Conservation (phyloP, 1,139 yeast species). For the Geotrichum bryndzae region DNA sequence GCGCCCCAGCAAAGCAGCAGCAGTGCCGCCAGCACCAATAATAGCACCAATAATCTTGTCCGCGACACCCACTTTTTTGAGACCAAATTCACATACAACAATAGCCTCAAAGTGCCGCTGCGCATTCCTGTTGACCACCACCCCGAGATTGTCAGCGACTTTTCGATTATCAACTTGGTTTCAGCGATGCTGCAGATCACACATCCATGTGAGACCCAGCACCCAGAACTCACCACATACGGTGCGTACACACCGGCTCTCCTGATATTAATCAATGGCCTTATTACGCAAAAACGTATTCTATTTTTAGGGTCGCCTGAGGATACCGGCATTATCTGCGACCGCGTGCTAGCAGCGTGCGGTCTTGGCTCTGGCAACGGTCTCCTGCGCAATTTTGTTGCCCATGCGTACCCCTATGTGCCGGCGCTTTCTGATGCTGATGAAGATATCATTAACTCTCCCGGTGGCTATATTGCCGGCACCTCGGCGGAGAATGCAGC, state of each 20-base stretch:
- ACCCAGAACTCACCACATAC: constrained; percentile 43
- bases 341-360: constrained; percentile 48
- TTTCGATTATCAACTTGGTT: constrained; percentile 27
- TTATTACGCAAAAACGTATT: constrained; percentile 52
- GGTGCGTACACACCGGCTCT: constrained; percentile 57
- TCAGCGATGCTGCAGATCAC: constrained; percentile 24
- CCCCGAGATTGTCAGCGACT: constrained; percentile 35
- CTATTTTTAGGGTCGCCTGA: constrained; percentile 51
- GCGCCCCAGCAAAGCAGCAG: constrained; percentile 21
- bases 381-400: constrained; percentile 46
- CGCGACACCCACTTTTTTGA: constrained; percentile 33
- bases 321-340: constrained; percentile 51
- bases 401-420: constrained; percentile 51
- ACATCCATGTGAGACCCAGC: constrained; percentile 24
- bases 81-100: constrained; percentile 28
- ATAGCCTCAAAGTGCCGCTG: constrained; percentile 24
- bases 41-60: not conserved
- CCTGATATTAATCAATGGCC: constrained; percentile 50
- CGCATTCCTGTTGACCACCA: constrained; percentile 32
- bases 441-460: not conserved
- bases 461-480: constrained; percentile 51
- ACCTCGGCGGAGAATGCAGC: constrained; percentile 50
- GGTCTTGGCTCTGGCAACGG: constrained; percentile 53
- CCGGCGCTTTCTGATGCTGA: constrained; percentile 44
- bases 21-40: constrained; percentile 21